A percentile compares a stretch with the other conserved stretches of the same genome.
These are phyloP conservation scores for Arachis hypogaea DNA, from an alignment of 306 rosid genomes.

Conservation along the genomic window DNA sequence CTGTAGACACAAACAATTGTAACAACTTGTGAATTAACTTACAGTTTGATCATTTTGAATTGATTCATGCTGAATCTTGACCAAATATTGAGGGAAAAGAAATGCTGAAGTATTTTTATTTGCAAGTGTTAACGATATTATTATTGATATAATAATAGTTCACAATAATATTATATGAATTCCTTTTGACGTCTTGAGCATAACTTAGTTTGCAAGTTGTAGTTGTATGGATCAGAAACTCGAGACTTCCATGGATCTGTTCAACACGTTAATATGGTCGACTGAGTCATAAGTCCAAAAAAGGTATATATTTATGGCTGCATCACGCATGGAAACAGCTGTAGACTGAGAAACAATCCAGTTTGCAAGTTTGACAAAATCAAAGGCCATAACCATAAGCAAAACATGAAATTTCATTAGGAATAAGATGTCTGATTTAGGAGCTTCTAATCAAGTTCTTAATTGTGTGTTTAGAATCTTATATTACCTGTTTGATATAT, in stretches of 20 bases:
- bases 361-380: background rate
- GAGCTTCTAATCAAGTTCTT: background rate
- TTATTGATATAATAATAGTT: background rate
- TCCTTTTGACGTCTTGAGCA: background rate
- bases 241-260: background rate
- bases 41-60: background rate
- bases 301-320: background rate
- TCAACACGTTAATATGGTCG: background rate
- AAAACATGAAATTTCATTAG: background rate
- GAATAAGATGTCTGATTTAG: background rate
- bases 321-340: background rate
- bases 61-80: background rate
- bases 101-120: background rate
- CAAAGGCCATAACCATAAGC: background rate
- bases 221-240: background rate
- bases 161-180: background rate
- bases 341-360: background rate
- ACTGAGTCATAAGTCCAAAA: background rate
- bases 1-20: too few species aligned
- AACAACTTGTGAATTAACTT: background rate
- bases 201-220: background rate
- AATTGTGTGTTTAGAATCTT: background rate
- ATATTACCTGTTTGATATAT: background rate
- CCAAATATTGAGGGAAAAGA: background rate
- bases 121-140: background rate